Percentiles rank a stretch among this genome's conserved stretches.
These are phyloP conservation scores for Sporothrix globosa DNA, from an alignment of 2,329 filamentous ascomycete species.

Conservation along the genomic window DNA sequence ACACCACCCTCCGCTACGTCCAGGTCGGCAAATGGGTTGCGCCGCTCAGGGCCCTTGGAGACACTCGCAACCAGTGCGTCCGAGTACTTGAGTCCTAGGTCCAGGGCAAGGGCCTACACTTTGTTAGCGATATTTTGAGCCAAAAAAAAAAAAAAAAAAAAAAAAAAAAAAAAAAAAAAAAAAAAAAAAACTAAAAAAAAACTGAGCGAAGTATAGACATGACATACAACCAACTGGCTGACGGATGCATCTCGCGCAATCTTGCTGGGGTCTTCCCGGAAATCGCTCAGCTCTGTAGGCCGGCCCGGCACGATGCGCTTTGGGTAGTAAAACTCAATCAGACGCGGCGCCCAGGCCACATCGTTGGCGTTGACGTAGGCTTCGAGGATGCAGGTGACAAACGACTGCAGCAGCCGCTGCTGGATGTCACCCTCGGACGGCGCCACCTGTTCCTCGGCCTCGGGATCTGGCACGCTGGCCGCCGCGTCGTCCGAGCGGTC, in stretches of 20 bases:
- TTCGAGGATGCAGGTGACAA: slow-evolving; percentile 77
- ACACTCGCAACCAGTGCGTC: slow-evolving; percentile 53
- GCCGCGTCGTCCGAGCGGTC: slow-evolving; percentile 52
- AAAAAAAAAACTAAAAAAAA: background rate
- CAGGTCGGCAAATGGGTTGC: slow-evolving; percentile 50
- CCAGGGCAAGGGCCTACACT: slow-evolving; percentile 63
- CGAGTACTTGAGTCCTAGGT: slow-evolving; percentile 58
- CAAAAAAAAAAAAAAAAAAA: slow-evolving; percentile 1
- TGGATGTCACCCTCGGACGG: slow-evolving; percentile 65
- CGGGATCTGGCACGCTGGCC: slow-evolving; percentile 64
- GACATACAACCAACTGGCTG: slow-evolving; percentile 68
- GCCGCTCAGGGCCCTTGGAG: slow-evolving; percentile 47
- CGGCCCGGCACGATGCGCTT: slow-evolving; percentile 64
- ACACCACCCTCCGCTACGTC: slow-evolving; percentile 41
- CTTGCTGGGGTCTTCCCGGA: slow-evolving; percentile 62
- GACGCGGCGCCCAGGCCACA: slow-evolving; percentile 64
- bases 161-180: background rate
- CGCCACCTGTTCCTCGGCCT: slow-evolving; percentile 58
- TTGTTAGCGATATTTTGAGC: background rate
- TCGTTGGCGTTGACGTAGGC: slow-evolving; percentile 67
- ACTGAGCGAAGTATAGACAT: background rate
- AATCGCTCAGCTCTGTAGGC: slow-evolving; percentile 64
- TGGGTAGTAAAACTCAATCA: slow-evolving; percentile 71
- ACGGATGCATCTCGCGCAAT: slow-evolving; percentile 66
- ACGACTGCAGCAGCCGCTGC: slow-evolving; percentile 69